These are phyloP conservation scores for Blastobotrys niveus DNA, from an alignment of 1,139 yeast species.

Conservation along the genomic window DNA sequence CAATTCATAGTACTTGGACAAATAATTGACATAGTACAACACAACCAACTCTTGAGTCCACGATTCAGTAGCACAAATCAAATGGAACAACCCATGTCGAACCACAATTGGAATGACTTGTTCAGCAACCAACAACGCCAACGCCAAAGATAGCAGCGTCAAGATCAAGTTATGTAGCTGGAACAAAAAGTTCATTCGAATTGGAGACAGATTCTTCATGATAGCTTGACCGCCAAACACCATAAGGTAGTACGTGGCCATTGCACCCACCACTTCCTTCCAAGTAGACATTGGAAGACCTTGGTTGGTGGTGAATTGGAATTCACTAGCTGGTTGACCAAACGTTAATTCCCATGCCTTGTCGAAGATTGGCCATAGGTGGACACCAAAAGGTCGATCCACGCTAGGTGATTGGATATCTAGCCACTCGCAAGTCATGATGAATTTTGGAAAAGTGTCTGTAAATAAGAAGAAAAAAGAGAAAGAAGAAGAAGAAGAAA, in stretches of 20 bases:
- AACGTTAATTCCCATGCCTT: slow-evolving; percentile 44
- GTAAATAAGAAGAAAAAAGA: too few relatives aligned
- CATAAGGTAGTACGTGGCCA: slow-evolving; percentile 64
- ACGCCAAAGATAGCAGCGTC: slow-evolving; percentile 61
- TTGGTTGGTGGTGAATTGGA: slow-evolving; percentile 51
- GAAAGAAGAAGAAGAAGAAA: too few relatives aligned
- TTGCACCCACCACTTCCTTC: slow-evolving; percentile 54
- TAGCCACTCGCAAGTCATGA: slow-evolving; percentile 12
- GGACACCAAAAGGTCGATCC: slow-evolving; percentile 82
- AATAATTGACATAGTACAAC: slow-evolving; percentile 51
- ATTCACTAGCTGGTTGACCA: slow-evolving; percentile 53
- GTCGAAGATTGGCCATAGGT: slow-evolving; percentile 84
- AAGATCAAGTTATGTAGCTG: slow-evolving; percentile 77
- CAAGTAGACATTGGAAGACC: slow-evolving; percentile 44
- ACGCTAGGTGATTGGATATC: slow-evolving; percentile 46
- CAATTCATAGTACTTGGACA: slow-evolving; percentile 50
- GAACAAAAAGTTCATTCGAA: slow-evolving; percentile 65
- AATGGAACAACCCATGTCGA: slow-evolving; percentile 73
- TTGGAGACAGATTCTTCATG: slow-evolving; percentile 54
- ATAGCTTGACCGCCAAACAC: slow-evolving; percentile 78
- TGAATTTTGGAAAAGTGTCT: too few relatives aligned
- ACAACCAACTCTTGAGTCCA: slow-evolving; percentile 84
- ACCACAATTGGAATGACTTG: slow-evolving; percentile 79
- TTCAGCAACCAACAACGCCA: slow-evolving; percentile 69
- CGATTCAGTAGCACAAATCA: slow-evolving; percentile 73